Evolutionary conservation across 2,329 filamentous ascomycete species (phyloP).

Genomic region (Sarocladium strictum): DNA sequence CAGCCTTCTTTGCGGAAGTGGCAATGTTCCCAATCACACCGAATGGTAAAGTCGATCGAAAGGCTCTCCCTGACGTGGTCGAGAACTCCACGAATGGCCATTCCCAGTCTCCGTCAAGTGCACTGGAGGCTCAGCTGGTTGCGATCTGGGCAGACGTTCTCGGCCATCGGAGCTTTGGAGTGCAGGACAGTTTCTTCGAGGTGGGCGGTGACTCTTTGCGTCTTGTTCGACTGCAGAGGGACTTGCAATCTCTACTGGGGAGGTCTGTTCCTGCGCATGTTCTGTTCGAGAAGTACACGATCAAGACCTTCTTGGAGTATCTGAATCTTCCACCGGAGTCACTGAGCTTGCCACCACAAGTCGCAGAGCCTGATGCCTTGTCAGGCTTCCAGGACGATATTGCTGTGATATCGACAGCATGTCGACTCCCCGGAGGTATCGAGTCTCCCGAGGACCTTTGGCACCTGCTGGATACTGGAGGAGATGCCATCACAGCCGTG

Average conservation of each 20-base stretch:
- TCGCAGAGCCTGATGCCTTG: not conserved
- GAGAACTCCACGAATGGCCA: not conserved
- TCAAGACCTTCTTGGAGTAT: slow-evolving; percentile 12
- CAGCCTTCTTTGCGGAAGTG: slow-evolving; percentile 15
- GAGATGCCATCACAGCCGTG: slow-evolving; percentile 28
- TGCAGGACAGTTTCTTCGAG: slow-evolving; percentile 17
- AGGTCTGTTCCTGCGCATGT: slow-evolving; percentile 9
- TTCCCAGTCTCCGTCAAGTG: not conserved
- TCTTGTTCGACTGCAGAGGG: slow-evolving; percentile 13
- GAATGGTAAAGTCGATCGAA: slow-evolving; percentile 16
- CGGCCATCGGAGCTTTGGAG: slow-evolving; percentile 13
- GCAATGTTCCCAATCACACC: slow-evolving; percentile 12
- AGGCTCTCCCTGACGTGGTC: slow-evolving; percentile 14
- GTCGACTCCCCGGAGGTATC: slow-evolving; percentile 33
- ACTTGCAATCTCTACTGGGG: slow-evolving; percentile 12
- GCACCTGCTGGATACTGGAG: slow-evolving; percentile 28
- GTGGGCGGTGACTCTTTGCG: slow-evolving; percentile 17
- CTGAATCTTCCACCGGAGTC: not conserved
- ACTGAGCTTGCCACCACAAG: not conserved
- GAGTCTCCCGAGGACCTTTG: slow-evolving; percentile 32
- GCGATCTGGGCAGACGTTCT: slow-evolving; percentile 15
- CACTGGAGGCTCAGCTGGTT: slow-evolving; percentile 12
- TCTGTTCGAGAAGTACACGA: slow-evolving; percentile 15
- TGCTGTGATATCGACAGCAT: slow-evolving; percentile 34
- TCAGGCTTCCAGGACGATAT: slow-evolving; percentile 17